Conservation (phyloP, 257 asterid genomes). For the Schizonepeta tenuifolia region DNA sequence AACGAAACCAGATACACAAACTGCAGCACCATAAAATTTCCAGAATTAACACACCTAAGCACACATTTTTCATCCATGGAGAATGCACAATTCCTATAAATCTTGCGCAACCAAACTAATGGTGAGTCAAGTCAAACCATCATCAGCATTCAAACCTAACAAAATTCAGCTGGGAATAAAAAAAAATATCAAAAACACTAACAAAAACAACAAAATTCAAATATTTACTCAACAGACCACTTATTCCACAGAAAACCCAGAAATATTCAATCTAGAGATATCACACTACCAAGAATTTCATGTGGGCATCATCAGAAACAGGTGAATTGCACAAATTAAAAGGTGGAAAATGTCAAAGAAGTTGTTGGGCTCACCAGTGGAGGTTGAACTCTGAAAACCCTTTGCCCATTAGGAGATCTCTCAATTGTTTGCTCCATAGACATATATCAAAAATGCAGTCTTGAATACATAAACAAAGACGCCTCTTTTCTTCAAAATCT, state of each 20-base stretch:
- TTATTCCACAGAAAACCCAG: not conserved
- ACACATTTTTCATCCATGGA: slow-evolving; percentile 28
- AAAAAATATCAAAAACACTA: slow-evolving; percentile 27
- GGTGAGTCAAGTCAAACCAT: slow-evolving; percentile 15
- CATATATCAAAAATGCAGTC: slow-evolving; percentile 42
- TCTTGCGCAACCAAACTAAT: slow-evolving; percentile 19
- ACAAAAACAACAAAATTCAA: slow-evolving; percentile 21
- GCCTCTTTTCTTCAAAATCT: slow-evolving; percentile 35
- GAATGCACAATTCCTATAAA: slow-evolving; percentile 30
- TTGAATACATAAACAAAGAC: slow-evolving; percentile 39
- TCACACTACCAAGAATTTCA: slow-evolving; percentile 41
- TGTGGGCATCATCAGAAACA: slow-evolving; percentile 33
- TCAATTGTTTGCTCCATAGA: slow-evolving; percentile 70
- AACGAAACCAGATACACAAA: slow-evolving; percentile 19
- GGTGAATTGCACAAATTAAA: slow-evolving; percentile 19
- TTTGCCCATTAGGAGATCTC: slow-evolving; percentile 74
- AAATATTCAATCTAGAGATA: not conserved
- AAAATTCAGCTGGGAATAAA: slow-evolving; percentile 33
- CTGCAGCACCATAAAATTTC: slow-evolving; percentile 17
- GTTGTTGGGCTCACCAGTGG: slow-evolving; percentile 68
- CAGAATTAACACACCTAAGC: not conserved
- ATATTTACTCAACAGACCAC: not conserved
- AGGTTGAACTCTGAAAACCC: slow-evolving; percentile 88
- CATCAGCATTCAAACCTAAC: not conserved
- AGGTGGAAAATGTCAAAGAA: slow-evolving; percentile 26